Base-by-base conservation (phyloP, 441 rosid species). In the Isatis lusitanica region DNA sequence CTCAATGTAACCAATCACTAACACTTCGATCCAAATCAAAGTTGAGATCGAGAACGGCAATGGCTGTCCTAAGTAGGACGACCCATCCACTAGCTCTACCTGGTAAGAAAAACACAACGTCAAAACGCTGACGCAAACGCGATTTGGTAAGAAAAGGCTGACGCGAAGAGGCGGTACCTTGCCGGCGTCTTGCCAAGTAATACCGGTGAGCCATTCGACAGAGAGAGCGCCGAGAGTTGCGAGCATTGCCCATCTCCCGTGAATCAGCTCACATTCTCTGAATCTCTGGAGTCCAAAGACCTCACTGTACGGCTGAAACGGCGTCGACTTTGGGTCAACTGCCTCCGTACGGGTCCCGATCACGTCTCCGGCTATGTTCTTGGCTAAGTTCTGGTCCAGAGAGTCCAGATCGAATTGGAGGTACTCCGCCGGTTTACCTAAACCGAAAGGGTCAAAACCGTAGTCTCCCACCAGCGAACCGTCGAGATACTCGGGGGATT, bases 131-230 rank as follows among this genome's bases (percentile, higher is more conserved):
- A 63, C 46, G 53, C 61, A 18, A 40, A 63, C 69, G 26, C 28
- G 68, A 2, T 64, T 46, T 31, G 4, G 4, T 2, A 13, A n/a
- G n/a, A 17, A 42, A 52, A 53, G 11, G 31, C 24, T 21, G 35
- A 39, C 16, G 47, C 17, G 55, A 63, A 24, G 59, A 84, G 85
- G 85, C 85, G 76, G 70, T 75, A 90, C 98, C 97, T 92, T 94
- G 68, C 97, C 97, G 21, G 97, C 98, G 56, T 94, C 98, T 88
- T 91, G 97, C 98, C 97, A 94, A 43, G 97, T 86, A 68, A 94
- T 79, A 24, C 98, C 97, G 30, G 97, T 92, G 71, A 91, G 93
- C 90, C 91, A 84, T 81, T 94, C 97, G 4, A 90, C 97, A 40
- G 92, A 1, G 35, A 94, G 84, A 35, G 97, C 97, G 17, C 98